Evolutionary conservation across 305 asterid genomes (phyloP), one percentile per base, ranked within the genome.

Genomic region (Lippia alba): DNA sequence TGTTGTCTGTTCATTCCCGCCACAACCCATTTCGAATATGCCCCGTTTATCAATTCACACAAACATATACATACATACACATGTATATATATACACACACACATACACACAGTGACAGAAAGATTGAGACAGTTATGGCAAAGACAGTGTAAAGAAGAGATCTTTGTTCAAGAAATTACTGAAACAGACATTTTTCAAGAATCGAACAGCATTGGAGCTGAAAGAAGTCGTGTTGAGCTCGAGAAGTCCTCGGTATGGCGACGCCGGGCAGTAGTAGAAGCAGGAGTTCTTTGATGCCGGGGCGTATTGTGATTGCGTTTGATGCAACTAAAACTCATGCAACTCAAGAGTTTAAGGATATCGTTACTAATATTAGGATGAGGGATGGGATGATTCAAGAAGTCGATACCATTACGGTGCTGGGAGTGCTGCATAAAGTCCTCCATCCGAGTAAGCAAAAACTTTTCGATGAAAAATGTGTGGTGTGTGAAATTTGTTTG

Each of bases 381-480:
- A 73, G 73, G 20, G 80, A 77, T 11, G 84, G 64, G 73, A 83
- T 90, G 73, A 89, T 86, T 82, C 91, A 74, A 45, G 82, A 76
- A 46, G 89, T 85, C 12, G 94, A 86, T 71, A 84, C 89, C 0
- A 75, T 90, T 34, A 75, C 84, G 6, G 85, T 90, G 68, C 87
- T 90, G 39, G 96, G 92, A 3, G 87, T 90, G 46, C 14, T 90
- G 78, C 91, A 87, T 66, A 84, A 80, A 75, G 67, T 86, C 3
- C 81, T 72, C 17, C 94, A 90, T 70, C 94, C 96, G 53, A 73
- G 94, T 90, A 74, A 84, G 89, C 41, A 36, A 2, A 36, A 24
- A 36, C 41, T 36, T 36, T 36, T 56, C 56, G 41, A 24, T 68
- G 64, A 41, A 41, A 55, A 19, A 55, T 17, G 36, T 55, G 36